Evolutionary conservation across 352 stramenopile genomes (phyloP), one percentile per base, ranked within the genome.

Genomic region (Salisapilia sapeloensis): DNA sequence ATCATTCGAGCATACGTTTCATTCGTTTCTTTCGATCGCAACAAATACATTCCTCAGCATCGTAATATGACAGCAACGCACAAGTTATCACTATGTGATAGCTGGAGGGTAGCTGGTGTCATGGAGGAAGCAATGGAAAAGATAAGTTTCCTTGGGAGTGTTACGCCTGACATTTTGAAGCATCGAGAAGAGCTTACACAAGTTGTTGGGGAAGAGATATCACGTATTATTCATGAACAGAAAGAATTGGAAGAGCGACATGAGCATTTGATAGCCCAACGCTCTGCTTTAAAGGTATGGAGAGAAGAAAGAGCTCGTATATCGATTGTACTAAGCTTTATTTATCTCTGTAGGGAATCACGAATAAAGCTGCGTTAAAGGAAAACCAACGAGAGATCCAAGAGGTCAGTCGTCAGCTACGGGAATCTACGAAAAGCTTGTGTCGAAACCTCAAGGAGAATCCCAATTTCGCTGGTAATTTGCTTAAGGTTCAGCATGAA

Each of bases 341-440:
- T 33, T 8, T 33, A 33, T 14, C 14, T 14, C 38, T 40, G 21
- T 38, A 1, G 13, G 80, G 85, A 12, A 51, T 95, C 3, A 61
- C 72, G 8, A 95, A 95, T 55, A 95, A 95, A 43, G 85, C 69
- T 45, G 90, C 87, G 53, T 95, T 93, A 44, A 95, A 93, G 29
- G 69, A 94, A 31, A 92, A 94, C 50, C 79, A 95, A 51, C 63
- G 54, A 6, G 79, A 94, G 46, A 95, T 96, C 37, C 67, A 94
- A 44, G 83, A 94, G 27, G 82, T 94, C 22, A 93, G 76, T 50
- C 64, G 74, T 3, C 48, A 80, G 20, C 49, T 96, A 29, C 64
- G 80, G 20, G 79, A 95, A 41, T 93, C 75, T 7, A 96, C 83
- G 42, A 92, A 93, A 42, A 93, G 78, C 29, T 47, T 96, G 19